Evolutionary conservation across 2,329 filamentous ascomycete species (phyloP).

Genomic region (Neoascochyta sp.): DNA sequence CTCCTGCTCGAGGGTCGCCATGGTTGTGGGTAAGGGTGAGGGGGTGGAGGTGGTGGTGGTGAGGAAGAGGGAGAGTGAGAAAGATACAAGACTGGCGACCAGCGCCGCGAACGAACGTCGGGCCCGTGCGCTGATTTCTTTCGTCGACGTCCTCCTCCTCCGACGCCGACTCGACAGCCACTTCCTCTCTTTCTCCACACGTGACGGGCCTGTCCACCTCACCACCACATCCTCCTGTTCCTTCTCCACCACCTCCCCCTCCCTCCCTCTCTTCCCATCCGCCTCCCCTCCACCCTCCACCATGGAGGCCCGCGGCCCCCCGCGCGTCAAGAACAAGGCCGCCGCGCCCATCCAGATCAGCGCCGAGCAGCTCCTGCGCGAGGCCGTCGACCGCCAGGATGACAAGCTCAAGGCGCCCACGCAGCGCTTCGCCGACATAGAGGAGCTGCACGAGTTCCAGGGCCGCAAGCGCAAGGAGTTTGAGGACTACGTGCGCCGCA

Average conservation of each 20-base stretch:
- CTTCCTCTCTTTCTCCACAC: no score
- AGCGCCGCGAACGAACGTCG: no score
- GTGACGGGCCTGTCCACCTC: no score
- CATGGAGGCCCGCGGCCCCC: slow-evolving; percentile 92
- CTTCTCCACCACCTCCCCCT: slow-evolving; percentile 7
- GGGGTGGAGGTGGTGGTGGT: no score
- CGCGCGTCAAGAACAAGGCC: slow-evolving; percentile 98
- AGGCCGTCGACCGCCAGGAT: slow-evolving; percentile 96
- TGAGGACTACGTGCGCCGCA: slow-evolving; percentile 94
- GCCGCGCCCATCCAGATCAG: slow-evolving; percentile 80
- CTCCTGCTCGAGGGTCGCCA: slow-evolving; percentile 92
- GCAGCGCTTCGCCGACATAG: slow-evolving; percentile 90
- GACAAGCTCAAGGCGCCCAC: slow-evolving; percentile 82
- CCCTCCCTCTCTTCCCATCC: slow-evolving; percentile 4
- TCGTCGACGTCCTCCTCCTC: slow-evolving; percentile 14
- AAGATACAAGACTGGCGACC: no score
- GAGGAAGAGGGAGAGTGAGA: no score
- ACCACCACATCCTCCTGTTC: no score
- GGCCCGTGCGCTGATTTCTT: slow-evolving; percentile 6
- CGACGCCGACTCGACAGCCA: slow-evolving; percentile 8
- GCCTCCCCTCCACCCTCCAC: slow-evolving; percentile 27
- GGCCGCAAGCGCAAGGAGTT: slow-evolving; percentile 94
- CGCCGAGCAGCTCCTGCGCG: slow-evolving; percentile 92
- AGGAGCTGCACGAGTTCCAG: slow-evolving; percentile 97
- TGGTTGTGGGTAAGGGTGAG: slow-evolving; percentile 16